These are phyloP conservation scores for Saccharomyces jurei DNA, from an alignment of 805 yeast genomes.

Conservation along the genomic window DNA sequence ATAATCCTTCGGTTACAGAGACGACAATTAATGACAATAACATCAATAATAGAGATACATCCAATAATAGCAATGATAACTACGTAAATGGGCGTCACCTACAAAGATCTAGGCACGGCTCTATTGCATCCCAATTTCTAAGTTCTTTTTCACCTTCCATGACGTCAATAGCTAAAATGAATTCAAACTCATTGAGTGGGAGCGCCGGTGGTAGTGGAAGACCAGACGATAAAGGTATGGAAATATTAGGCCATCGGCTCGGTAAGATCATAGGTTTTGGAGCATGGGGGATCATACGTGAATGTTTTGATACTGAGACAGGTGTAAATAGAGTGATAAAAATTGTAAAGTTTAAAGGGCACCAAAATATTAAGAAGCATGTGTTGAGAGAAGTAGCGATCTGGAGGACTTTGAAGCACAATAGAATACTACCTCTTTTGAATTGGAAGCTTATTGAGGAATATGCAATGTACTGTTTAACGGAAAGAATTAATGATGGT, in stretches of 20 bases:
- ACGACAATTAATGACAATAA: background rate
- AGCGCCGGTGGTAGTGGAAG: conserved; percentile 2
- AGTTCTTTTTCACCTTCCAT: conserved; percentile 29
- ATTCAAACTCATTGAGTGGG: background rate
- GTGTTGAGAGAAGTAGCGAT: conserved; percentile 65
- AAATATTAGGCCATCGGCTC: conserved; percentile 50
- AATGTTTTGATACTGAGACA: conserved; percentile 39
- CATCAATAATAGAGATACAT: background rate
- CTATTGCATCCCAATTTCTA: conserved; percentile 29
- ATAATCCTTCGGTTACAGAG: background rate
- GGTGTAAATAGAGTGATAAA: conserved; percentile 51
- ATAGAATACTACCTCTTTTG: conserved; percentile 54
- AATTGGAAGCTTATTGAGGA: conserved; percentile 52
- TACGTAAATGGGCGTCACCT: background rate
- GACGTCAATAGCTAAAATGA: conserved; percentile 11
- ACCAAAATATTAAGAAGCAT: conserved; percentile 44
- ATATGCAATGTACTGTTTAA: conserved; percentile 60
- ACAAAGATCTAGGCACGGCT: conserved; percentile 22
- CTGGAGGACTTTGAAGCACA: conserved; percentile 66
- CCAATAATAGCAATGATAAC: background rate
- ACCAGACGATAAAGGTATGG: conserved; percentile 59
- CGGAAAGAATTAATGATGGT: conserved; percentile 63
- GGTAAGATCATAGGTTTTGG: conserved; percentile 81
- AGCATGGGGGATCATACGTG: conserved; percentile 82
- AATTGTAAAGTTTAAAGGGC: conserved; percentile 44